Percentiles rank a stretch among this genome's conserved stretches.
Conservation (phyloP, 257 asterid species). For the Salvia splendens region DNA sequence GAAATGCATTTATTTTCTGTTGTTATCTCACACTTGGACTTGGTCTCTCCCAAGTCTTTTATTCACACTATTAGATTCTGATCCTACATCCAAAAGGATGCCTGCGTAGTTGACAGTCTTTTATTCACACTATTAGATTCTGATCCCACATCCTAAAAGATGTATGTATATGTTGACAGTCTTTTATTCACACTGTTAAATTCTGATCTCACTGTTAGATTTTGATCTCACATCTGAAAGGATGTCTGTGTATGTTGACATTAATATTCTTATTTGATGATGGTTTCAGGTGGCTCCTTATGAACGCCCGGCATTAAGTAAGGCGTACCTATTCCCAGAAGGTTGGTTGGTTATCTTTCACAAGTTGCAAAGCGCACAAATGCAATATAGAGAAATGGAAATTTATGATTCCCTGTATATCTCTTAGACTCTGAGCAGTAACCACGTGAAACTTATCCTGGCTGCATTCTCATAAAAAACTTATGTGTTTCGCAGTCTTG, state of each 20-base stretch:
- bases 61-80: background rate
- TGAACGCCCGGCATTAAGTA: constrained; percentile 98
- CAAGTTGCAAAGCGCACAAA: background rate
- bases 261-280: constrained; percentile 30
- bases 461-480: background rate
- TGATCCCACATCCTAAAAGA: too few species aligned
- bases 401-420: background rate
- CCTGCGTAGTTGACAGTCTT: too few species aligned
- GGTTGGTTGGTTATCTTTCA: constrained; percentile 54
- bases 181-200: background rate
- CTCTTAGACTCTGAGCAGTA: background rate
- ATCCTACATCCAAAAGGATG: background rate
- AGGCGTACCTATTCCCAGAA: constrained; percentile 90
- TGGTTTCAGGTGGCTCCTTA: constrained; percentile 89
- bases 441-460: background rate
- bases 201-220: background rate
- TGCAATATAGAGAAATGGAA: background rate
- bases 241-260: background rate
- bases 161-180: too few species aligned
- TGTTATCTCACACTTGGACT: background rate
- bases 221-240: too few species aligned
- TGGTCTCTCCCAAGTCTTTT: background rate
- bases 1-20: background rate
- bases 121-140: too few species aligned
- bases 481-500: background rate